Base-by-base conservation (phyloP, 2,329 filamentous ascomycete genomes). In the Blumeria hordei region DNA sequence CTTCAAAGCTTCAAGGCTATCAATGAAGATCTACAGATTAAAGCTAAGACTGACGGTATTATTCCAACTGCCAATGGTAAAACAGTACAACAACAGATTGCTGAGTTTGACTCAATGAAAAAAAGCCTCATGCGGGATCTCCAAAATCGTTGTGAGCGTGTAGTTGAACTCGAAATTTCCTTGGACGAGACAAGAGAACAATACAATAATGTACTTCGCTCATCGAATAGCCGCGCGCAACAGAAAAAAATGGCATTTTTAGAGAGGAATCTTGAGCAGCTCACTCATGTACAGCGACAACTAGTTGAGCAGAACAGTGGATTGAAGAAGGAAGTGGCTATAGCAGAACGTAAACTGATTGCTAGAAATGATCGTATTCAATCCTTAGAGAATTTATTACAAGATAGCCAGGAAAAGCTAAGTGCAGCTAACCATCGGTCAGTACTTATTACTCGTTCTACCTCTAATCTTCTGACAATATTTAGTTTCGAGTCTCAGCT, bases 161-260 rank as follows among this genome's bases (percentile, higher is more conserved):
- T 98, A 36, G 92, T 98, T 16, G 92, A 98, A 73, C 80, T 98
- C 33, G 92, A 98, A 69, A 98, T 98, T 64, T 94, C 86, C 37
- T 77, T 98, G 53, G 92, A 98, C 66, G 88, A 95, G 73, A 95
- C 92, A 0, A 80, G 92, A 55, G 92, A 98, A 72, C 92, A 98
- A 71, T 98, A 98, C 72, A 96, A 98, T 74, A 95, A 94, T 64
- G 92, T 98, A 58, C 77, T 98, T 57, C 83, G 90, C 56, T 92
- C 87, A 53, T 94, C 87, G 61, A 98, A 98, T 74, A 96, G 94
- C 74, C 84, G 92, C 57, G 90, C 92, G 28, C 92, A 98, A 72
- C 92, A 98, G 71, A 98, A 98, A 83, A 98, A 98, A 78, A 96
- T 98, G 85, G 93, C 92, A 14, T 98, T 98, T 76, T 72, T 98